Evolutionary conservation across 768 basidiomycete genomes (phyloP), one percentile per base, ranked within the genome.

Genomic region (Termitomyces sp.): DNA sequence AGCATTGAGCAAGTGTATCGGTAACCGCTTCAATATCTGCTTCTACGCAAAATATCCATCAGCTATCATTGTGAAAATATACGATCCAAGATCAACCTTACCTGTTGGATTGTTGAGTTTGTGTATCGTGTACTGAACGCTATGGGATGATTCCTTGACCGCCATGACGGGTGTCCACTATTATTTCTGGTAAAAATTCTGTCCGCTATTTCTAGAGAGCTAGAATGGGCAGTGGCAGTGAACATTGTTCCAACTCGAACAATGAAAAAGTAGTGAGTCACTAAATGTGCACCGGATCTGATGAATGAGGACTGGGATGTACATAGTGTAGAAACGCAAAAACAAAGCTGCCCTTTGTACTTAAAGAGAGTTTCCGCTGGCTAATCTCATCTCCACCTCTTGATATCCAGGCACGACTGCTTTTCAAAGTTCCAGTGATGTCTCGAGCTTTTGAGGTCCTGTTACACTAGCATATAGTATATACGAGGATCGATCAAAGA

Each of bases 1-100:
- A 62, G 38, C 61, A 62, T 32, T 58, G 53, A 4, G 57, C 51
- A 6, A 41, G 41, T 41, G 41, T 41, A n/a, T 41, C 9, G 18
- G 18, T n/a, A 9, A 41, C 40, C 3, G 35, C 48, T 26, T 58
- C 30, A 13, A 61, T 33, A 58, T 61, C 61, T 40, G 47, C 57
- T 13, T 58, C 61, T 61, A 40, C 26, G 26, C 20, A 26, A 23
- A 6, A 36, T 51, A 35, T 18, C 28, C 14, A 16, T 48, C 28
- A 48, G 14, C 6, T 40, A 18, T 16, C 12, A 14, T n/a, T n/a
- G 18, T 18, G 28, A 4, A 7, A 30, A 18, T 30, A 18, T 30
- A 30, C 14, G 8, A 3, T 48, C 5, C 5, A 12, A 10, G 2
- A 30, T 13, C 8, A 32, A 30, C 16, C 28, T 48, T 10, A 30